These are phyloP conservation scores for Carnegiea gigantea DNA, from an alignment of 179 eudicot genomes.

Conservation along the genomic window DNA sequence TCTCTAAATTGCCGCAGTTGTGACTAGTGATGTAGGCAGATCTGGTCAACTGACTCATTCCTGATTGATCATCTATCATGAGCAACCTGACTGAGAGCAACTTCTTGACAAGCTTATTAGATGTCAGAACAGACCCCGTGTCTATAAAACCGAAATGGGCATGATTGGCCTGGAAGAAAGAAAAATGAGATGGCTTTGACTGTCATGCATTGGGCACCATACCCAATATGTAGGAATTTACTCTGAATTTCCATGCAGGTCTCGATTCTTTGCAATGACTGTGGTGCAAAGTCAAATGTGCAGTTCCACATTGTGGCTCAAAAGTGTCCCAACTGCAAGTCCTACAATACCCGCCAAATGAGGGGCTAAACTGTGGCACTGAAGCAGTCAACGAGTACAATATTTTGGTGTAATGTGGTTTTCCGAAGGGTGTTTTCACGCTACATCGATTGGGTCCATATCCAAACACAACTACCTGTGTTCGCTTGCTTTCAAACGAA, in stretches of 20 bases:
- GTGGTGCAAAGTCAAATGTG: conserved; percentile 64
- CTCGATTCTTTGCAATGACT: conserved; percentile 83
- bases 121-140: not conserved
- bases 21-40: not conserved
- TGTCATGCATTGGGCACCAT: not conserved
- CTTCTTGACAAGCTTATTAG: not conserved
- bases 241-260: conserved; percentile 41
- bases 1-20: not conserved
- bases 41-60: not conserved
- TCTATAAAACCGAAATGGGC: not conserved
- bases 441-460: not conserved
- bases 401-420: not conserved
- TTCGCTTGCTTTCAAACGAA: not conserved
- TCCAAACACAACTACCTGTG: not conserved
- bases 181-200: not conserved
- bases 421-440: not conserved
- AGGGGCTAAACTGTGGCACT: conserved; percentile 32
- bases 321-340: conserved; percentile 76
- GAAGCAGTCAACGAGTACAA: not conserved
- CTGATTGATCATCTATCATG: not conserved
- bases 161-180: not conserved
- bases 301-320: conserved; percentile 76
- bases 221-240: not conserved
- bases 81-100: not conserved
- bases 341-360: conserved; percentile 84